phyloP scores from a whole-genome alignment of 306 rosid genomes.

The Arachis hypogaea region DNA sequence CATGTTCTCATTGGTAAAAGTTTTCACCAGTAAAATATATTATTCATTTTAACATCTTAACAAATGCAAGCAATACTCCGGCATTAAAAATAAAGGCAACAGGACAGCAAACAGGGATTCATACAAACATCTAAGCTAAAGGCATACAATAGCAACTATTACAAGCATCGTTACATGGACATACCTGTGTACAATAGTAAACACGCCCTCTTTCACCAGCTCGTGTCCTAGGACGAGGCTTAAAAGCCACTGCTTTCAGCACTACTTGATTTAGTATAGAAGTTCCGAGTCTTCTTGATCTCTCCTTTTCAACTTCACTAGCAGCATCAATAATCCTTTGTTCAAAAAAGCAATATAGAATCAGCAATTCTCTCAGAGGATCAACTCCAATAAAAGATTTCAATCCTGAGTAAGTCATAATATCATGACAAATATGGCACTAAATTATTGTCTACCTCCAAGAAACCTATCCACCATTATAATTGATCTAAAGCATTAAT shows the following conservation, averaged over 20 bases:
- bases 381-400: conserved; percentile 28
- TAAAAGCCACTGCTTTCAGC: conserved; percentile 86
- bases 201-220: conserved; percentile 94
- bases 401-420: conserved; percentile 21
- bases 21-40: not conserved
- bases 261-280: conserved; percentile 86
- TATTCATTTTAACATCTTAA: not conserved
- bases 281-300: conserved; percentile 90
- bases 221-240: conserved; percentile 90
- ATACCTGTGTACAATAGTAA: conserved; percentile 94
- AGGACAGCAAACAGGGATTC: conserved; percentile 11
- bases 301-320: conserved; percentile 84
- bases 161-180: conserved; percentile 19
- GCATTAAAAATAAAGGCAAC: conserved; percentile 20
- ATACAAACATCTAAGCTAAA: conserved; percentile 24
- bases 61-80: conserved; percentile 7
- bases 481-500: not conserved
- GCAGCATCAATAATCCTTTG: conserved; percentile 87
- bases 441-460: conserved; percentile 27
- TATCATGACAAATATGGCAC: conserved; percentile 15
- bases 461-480: conserved; percentile 22
- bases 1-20: not conserved
- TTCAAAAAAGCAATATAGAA: conserved; percentile 44
- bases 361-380: conserved; percentile 36
- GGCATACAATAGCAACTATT: conserved; percentile 11